A percentile compares a stretch with the other conserved stretches of the same genome.
Evolutionary conservation across 441 rosid species (phyloP).

Genomic region (Populus hybrid): DNA sequence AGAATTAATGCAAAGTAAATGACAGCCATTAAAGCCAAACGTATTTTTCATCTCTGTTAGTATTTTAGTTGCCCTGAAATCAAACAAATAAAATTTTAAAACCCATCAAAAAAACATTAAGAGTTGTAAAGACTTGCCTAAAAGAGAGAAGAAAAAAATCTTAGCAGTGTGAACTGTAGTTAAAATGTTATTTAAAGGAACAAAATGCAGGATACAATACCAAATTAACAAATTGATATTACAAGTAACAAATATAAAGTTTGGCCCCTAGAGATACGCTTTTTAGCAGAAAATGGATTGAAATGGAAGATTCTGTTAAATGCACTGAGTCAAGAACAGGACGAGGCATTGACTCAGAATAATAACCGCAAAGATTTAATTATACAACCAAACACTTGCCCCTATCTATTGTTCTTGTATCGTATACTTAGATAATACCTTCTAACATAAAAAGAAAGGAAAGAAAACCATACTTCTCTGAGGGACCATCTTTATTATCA

Average conservation of each 20-base stretch:
- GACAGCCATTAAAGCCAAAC: conserved; percentile 77
- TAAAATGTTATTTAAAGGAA: not conserved
- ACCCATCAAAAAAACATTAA: not conserved
- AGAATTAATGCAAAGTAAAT: conserved; percentile 88
- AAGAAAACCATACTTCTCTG: conserved; percentile 63
- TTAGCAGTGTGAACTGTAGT: not conserved
- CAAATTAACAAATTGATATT: not conserved
- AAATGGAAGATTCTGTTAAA: not conserved
- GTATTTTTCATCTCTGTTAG: conserved; percentile 87
- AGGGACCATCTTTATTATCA: conserved; percentile 78
- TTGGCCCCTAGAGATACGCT: not conserved
- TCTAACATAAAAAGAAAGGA: conserved; percentile 18
- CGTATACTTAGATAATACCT: not conserved
- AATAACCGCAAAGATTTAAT: not conserved
- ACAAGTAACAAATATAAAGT: not conserved
- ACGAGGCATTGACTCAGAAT: not conserved
- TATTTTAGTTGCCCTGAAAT: conserved; percentile 75
- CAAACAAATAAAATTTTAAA: conserved; percentile 3
- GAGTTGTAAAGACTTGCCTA: not conserved
- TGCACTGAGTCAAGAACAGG: not conserved
- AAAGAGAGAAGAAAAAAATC: not conserved
- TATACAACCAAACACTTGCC: not conserved
- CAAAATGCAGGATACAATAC: not conserved
- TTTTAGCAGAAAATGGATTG: not conserved
- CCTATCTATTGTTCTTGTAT: not conserved